Evolutionary conservation across 2,329 filamentous ascomycete species (phyloP).

Genomic region (Atkinsonella texensis): DNA sequence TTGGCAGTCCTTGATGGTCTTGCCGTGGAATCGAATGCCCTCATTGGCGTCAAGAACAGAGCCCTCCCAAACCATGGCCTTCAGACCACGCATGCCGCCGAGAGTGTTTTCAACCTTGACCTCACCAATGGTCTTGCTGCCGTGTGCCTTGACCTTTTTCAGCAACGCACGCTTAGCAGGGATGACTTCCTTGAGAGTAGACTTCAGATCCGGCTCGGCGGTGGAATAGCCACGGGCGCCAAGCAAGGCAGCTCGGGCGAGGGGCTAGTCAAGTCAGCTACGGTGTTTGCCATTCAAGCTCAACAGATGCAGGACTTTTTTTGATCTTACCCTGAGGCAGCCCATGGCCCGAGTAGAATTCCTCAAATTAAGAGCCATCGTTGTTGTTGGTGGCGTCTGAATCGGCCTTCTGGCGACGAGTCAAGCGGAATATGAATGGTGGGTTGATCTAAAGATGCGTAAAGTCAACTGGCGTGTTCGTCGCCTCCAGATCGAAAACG

Average conservation of each 20-base stretch:
- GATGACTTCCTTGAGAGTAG: constrained; percentile 70
- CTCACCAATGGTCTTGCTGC: constrained; percentile 74
- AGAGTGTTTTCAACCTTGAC: constrained; percentile 94
- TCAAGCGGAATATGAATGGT: constrained; percentile 1
- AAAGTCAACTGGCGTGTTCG: constrained; percentile 1
- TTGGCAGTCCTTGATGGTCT: constrained; percentile 97
- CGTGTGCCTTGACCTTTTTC: constrained; percentile 83
- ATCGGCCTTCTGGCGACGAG: constrained; percentile 2
- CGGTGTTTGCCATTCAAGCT: background rate
- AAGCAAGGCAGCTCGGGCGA: constrained; percentile 17
- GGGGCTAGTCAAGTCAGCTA: constrained; percentile 2
- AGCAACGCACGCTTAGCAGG: constrained; percentile 88
- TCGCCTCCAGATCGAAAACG: background rate
- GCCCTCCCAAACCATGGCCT: constrained; percentile 98
- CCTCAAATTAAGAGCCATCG: constrained; percentile 54
- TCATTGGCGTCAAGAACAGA: constrained; percentile 94
- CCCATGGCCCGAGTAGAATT: constrained; percentile 50
- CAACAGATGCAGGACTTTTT: background rate
- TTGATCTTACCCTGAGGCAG: constrained; percentile 45
- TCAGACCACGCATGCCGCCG: constrained; percentile 93
- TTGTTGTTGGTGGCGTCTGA: constrained; percentile 7
- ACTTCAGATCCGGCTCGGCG: constrained; percentile 80
- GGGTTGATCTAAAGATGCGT: constrained; percentile 3
- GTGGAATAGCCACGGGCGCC: constrained; percentile 53
- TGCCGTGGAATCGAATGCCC: constrained; percentile 95